A percentile compares a stretch with the other conserved stretches of the same genome.
Conservation (phyloP, 768 basidiomycete genomes). For the Cystofilobasidium macerans region DNA sequence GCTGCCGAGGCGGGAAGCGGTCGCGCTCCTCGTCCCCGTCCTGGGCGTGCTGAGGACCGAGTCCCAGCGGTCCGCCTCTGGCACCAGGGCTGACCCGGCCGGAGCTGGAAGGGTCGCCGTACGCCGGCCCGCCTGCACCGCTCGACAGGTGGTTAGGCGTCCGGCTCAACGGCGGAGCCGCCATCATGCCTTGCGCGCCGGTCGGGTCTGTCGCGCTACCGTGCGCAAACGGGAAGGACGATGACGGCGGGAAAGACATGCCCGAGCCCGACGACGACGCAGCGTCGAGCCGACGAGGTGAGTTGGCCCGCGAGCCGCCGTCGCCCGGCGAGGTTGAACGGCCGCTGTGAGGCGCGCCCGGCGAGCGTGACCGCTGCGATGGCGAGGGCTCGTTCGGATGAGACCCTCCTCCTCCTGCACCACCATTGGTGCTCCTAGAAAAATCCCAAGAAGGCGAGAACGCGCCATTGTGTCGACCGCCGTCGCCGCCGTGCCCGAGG, state of each 20-base stretch:
- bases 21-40: conserved; percentile 11
- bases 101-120: conserved; percentile 1
- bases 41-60: background rate
- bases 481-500: background rate
- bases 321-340: background rate
- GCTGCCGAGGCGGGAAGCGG: conserved; percentile 37
- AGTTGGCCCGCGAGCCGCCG: background rate
- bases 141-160: background rate
- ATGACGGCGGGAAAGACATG: background rate
- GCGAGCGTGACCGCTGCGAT: background rate
- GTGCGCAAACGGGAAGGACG: background rate
- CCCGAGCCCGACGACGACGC: background rate
- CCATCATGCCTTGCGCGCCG: background rate
- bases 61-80: background rate
- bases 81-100: conserved; percentile 3
- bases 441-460: background rate
- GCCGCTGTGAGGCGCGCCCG: background rate
- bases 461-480: background rate
- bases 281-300: background rate
- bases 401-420: background rate
- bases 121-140: background rate
- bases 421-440: background rate
- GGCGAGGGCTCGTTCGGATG: background rate
- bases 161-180: background rate
- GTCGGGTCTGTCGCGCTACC: background rate